Conservation (phyloP, 1,139 yeast species). For the Debaryomycetaceae sp. region DNA sequence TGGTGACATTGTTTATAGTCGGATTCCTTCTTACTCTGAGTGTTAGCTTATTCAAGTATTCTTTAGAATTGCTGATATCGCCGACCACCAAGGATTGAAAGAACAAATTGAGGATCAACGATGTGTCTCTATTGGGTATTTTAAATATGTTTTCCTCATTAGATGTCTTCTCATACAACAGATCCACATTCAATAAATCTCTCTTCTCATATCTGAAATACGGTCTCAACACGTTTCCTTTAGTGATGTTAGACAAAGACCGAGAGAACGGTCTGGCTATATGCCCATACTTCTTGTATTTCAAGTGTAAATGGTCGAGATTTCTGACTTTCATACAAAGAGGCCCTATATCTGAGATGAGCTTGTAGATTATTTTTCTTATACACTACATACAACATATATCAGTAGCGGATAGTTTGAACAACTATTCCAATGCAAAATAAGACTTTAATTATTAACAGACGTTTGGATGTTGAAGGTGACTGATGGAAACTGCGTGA, state of each 20-base stretch:
- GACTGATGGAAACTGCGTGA: conserved; percentile 61
- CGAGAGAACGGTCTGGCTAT: too few species aligned
- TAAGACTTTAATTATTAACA: conserved; percentile 23
- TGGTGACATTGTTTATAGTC: conserved; percentile 5
- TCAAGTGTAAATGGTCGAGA: not conserved
- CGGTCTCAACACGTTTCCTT: too few species aligned
- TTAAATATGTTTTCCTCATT: not conserved
- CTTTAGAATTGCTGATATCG: conserved; percentile 2
- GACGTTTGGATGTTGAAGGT: conserved; percentile 69
- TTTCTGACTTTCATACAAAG: not conserved
- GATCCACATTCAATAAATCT: not conserved
- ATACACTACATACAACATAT: not conserved
- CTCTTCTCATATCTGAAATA: not conserved
- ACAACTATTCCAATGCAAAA: not conserved
- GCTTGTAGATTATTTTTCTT: not conserved
- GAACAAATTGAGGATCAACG: conserved; percentile 4
- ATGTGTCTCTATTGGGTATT: conserved; percentile 4
- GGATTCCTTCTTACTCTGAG: conserved; percentile 1
- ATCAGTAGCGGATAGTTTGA: not conserved
- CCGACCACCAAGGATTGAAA: conserved; percentile 4
- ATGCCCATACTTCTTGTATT: too few species aligned
- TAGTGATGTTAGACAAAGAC: too few species aligned
- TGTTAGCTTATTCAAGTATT: conserved; percentile 1
- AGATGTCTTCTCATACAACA: not conserved
- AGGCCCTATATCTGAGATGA: not conserved